These are phyloP conservation scores for Erythrophleum fordii DNA, from an alignment of 306 rosid genomes.

Conservation along the genomic window DNA sequence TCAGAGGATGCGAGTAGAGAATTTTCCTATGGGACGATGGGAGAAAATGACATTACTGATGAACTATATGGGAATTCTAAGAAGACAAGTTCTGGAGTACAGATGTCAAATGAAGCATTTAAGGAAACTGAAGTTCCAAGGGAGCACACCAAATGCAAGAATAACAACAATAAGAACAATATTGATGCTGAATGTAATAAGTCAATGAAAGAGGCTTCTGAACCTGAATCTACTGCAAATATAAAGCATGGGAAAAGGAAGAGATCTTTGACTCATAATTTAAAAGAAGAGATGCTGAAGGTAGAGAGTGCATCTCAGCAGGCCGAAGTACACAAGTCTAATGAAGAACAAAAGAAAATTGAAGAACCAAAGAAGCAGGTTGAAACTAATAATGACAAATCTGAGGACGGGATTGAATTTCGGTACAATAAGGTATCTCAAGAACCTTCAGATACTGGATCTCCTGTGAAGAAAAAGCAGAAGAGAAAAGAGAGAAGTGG, in stretches of 20 bases:
- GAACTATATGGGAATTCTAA: conserved; percentile 34
- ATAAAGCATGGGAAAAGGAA: conserved; percentile 47
- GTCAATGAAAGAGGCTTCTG: conserved; percentile 46
- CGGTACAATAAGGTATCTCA: conserved; percentile 29
- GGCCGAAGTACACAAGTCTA: conserved; percentile 32
- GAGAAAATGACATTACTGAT: conserved; percentile 13
- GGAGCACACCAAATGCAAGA: conserved; percentile 31
- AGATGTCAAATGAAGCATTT: conserved; percentile 26
- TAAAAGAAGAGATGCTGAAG: conserved; percentile 38
- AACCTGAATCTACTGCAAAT: conserved; percentile 34
- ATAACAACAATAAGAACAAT: conserved; percentile 31
- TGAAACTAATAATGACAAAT: conserved; percentile 32
- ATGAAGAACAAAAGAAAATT: conserved; percentile 26
- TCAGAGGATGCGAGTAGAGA: conserved; percentile 38
- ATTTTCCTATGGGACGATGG: conserved; percentile 27
- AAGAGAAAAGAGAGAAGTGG: conserved; percentile 35
- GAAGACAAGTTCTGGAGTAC: conserved; percentile 34
- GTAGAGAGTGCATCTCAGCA: conserved; percentile 38
- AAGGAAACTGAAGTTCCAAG: conserved; percentile 47
- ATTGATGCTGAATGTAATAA: conserved; percentile 24
- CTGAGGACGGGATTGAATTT: conserved; percentile 22
- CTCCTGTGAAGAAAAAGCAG: conserved; percentile 41
- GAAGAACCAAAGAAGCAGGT: conserved; percentile 28
- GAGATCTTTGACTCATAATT: conserved; percentile 38
- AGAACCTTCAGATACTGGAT: conserved; percentile 25